Percentiles rank a stretch among this genome's conserved stretches.
phyloP scores from a whole-genome alignment of 192 early-diverging fungal genomes.

The Cetraspora pellucida region DNA sequence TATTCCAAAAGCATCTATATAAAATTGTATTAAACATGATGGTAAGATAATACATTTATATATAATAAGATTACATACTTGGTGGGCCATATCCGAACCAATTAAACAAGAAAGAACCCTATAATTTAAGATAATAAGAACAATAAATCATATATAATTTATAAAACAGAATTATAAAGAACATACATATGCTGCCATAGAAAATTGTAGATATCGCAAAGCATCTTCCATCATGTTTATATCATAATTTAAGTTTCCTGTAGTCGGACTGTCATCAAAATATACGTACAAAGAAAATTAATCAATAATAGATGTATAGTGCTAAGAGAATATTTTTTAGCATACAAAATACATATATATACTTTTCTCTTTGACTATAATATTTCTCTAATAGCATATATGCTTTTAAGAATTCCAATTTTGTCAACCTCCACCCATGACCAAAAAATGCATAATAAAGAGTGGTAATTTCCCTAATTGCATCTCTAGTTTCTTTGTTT shows the following conservation, averaged over 20 bases:
- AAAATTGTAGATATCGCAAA: slow-evolving; percentile 43
- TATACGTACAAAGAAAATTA: neutral
- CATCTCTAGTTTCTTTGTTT: slow-evolving; percentile 41
- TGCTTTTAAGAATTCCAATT: slow-evolving; percentile 43
- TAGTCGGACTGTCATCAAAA: slow-evolving; percentile 35
- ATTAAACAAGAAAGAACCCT: slow-evolving; percentile 31
- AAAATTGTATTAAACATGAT: neutral
- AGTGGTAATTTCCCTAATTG: slow-evolving; percentile 45
- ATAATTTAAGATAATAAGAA: neutral
- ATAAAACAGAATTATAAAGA: neutral
- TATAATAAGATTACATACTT: neutral
- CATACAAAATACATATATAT: neutral
- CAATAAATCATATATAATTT: too few species aligned
- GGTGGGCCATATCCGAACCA: slow-evolving; percentile 29
- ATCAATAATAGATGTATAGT: neutral
- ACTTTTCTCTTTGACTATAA: slow-evolving; percentile 43
- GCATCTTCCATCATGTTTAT: slow-evolving; percentile 41
- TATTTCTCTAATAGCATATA: slow-evolving; percentile 45
- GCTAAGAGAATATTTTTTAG: too few species aligned
- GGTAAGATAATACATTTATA: neutral
- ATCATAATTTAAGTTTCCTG: slow-evolving; percentile 37
- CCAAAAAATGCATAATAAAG: slow-evolving; percentile 49
- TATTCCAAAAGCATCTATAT: slow-evolving; percentile 45
- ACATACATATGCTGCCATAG: slow-evolving; percentile 48
- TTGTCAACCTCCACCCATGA: slow-evolving; percentile 44